Evolutionary conservation across 768 basidiomycete species (phyloP).

Genomic region (Mycena galopus): DNA sequence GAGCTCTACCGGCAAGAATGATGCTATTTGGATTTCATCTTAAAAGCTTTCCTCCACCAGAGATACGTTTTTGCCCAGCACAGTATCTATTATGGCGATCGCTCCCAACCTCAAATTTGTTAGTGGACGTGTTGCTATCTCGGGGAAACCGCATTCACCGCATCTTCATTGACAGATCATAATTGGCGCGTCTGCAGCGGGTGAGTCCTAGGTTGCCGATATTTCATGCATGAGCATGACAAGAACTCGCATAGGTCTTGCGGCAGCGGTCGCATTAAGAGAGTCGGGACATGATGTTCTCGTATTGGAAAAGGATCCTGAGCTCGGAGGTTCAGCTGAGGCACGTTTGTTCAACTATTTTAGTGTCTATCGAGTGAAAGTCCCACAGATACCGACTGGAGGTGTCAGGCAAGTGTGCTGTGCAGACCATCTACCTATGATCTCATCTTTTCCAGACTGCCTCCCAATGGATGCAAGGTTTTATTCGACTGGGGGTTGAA

Average conservation of each 20-base stretch:
- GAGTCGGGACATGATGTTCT: conserved; percentile 19
- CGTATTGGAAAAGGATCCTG: conserved; percentile 19
- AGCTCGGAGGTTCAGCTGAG: conserved; percentile 19
- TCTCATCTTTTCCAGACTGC: conserved; percentile 20
- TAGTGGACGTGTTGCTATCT: no score
- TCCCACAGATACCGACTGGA: conserved; percentile 14
- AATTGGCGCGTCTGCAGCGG: conserved; percentile 27
- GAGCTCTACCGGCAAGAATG: no score
- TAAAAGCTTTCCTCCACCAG: no score
- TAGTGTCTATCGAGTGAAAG: neutral
- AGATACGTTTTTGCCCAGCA: no score
- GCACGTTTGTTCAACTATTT: conserved; percentile 1
- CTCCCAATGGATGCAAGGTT: conserved; percentile 35
- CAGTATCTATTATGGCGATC: no score
- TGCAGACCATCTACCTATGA: no score
- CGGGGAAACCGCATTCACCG: no score
- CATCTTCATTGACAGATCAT: no score
- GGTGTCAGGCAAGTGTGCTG: conserved; percentile 5
- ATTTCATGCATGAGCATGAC: no score
- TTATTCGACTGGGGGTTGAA: conserved; percentile 34
- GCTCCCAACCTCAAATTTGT: no score
- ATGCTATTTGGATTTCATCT: no score
- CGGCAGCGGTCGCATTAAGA: conserved; percentile 28
- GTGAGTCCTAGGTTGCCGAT: neutral
- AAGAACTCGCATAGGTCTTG: conserved; percentile 25